Evolutionary conservation across 495 filamentous ascomycete species (phyloP).

Genomic region (Aspergillus bridgeri): DNA sequence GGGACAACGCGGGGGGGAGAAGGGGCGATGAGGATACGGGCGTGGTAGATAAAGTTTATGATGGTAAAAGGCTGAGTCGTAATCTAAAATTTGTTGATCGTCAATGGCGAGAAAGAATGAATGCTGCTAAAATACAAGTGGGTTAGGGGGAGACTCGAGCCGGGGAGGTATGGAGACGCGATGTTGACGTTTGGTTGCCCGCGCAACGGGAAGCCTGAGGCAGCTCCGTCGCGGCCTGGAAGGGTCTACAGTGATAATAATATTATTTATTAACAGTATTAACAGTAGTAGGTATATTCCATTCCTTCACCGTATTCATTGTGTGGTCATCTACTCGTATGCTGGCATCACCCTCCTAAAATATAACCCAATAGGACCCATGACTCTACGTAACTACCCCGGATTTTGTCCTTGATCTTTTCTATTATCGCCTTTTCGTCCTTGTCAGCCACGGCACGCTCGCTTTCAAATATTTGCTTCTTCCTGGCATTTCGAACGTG

Average conservation of each 20-base stretch:
- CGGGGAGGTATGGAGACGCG: slow-evolving; percentile 17
- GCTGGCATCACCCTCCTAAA: not conserved
- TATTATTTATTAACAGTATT: too few relatives aligned
- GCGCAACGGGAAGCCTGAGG: slow-evolving; percentile 12
- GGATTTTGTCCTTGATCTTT: not conserved
- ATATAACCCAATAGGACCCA: not conserved
- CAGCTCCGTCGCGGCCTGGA: not conserved
- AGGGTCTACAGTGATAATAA: too few relatives aligned
- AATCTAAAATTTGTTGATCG: not conserved
- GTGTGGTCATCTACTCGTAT: not conserved
- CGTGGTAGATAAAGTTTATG: not conserved
- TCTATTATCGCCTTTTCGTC: slow-evolving; percentile 4
- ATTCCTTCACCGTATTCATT: not conserved
- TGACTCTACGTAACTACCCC: not conserved
- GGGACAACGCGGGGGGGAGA: slow-evolving; percentile 7
- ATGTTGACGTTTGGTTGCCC: slow-evolving; percentile 24
- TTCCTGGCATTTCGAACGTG: not conserved
- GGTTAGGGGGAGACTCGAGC: not conserved
- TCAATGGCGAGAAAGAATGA: slow-evolving; percentile 4
- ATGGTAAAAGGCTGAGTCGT: not conserved
- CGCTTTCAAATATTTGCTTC: not conserved
- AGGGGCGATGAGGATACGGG: not conserved
- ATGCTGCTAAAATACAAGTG: slow-evolving; percentile 1
- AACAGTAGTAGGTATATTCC: too few relatives aligned
- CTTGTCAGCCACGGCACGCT: not conserved